Percentiles rank a stretch among this genome's conserved stretches.
Evolutionary conservation across 768 basidiomycete genomes (phyloP).

Genomic region (Boletus rufocinnamomeus): DNA sequence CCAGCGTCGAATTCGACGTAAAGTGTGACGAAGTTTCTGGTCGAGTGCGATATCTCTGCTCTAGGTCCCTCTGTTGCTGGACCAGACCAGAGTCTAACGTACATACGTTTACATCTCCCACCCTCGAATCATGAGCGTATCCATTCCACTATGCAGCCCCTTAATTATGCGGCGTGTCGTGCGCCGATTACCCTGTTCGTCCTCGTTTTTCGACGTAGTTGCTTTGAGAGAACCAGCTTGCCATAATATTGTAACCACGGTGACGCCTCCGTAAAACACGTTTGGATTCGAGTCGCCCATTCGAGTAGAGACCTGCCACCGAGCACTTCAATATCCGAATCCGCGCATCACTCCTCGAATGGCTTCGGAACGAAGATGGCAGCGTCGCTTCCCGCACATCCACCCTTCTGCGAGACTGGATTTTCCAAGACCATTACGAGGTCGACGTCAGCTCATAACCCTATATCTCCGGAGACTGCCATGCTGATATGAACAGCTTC

Average conservation of each 20-base stretch:
- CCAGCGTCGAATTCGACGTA: background rate
- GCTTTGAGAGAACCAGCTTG: conserved; percentile 7
- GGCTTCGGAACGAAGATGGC: background rate
- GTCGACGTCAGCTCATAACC: conserved; percentile 1
- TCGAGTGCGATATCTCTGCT: background rate
- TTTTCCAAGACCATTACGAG: conserved; percentile 3
- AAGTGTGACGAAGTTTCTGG: background rate
- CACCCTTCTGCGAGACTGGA: background rate
- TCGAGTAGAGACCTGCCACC: background rate
- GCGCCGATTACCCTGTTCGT: background rate
- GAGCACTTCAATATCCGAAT: conserved; percentile 5
- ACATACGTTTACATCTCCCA: background rate
- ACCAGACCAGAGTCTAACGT: background rate
- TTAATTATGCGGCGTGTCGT: background rate
- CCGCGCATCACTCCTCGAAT: background rate
- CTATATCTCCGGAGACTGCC: conserved; percentile 12
- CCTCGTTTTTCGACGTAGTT: background rate
- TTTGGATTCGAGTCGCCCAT: background rate
- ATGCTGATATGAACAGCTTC: background rate
- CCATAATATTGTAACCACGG: conserved; percentile 23
- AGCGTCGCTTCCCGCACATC: background rate
- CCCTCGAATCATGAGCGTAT: background rate
- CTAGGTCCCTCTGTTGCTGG: background rate
- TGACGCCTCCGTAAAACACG: background rate
- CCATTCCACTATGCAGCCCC: background rate